Conservation (phyloP, 169 alveolate genomes). For the Babesia ovis region DNA sequence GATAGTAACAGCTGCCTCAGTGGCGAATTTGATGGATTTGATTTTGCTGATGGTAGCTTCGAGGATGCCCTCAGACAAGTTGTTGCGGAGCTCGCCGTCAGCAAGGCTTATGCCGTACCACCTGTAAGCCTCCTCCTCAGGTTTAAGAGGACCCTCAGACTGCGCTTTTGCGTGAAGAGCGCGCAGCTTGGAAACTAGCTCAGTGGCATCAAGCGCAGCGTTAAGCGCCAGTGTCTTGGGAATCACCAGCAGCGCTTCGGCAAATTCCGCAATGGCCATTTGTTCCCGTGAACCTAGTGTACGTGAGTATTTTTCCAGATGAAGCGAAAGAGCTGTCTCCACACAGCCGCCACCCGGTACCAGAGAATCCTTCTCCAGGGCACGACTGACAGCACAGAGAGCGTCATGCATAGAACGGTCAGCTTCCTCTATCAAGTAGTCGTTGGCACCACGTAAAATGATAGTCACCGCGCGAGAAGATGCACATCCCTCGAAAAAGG, state of each 20-base stretch:
- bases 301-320: conserved; percentile 95
- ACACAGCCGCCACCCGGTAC: conserved; percentile 99
- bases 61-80: conserved; percentile 92
- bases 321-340: conserved; percentile 95
- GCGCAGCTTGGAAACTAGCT: conserved; percentile 89
- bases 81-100: conserved; percentile 93
- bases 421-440: conserved; percentile 94
- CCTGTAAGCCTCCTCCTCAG: conserved; percentile 63
- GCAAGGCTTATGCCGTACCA: conserved; percentile 94
- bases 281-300: conserved; percentile 96
- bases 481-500: conserved; percentile 93
- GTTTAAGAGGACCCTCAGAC: conserved; percentile 54
- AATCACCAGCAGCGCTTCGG: conserved; percentile 95
- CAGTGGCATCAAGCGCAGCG: conserved; percentile 97
- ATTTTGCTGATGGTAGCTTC: conserved; percentile 95
- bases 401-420: conserved; percentile 98
- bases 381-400: conserved; percentile 93
- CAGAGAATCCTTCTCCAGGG: conserved; percentile 83
- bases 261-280: conserved; percentile 98
- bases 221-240: conserved; percentile 99
- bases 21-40: conserved; percentile 94
- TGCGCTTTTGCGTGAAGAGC: conserved; percentile 92
- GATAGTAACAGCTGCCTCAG: conserved; percentile 99
- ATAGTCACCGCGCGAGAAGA: conserved; percentile 83
- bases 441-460: conserved; percentile 97